Evolutionary conservation across 2,329 filamentous ascomycete species (phyloP), one percentile per base, ranked within the genome.

Genomic region (Penicillium freii): DNA sequence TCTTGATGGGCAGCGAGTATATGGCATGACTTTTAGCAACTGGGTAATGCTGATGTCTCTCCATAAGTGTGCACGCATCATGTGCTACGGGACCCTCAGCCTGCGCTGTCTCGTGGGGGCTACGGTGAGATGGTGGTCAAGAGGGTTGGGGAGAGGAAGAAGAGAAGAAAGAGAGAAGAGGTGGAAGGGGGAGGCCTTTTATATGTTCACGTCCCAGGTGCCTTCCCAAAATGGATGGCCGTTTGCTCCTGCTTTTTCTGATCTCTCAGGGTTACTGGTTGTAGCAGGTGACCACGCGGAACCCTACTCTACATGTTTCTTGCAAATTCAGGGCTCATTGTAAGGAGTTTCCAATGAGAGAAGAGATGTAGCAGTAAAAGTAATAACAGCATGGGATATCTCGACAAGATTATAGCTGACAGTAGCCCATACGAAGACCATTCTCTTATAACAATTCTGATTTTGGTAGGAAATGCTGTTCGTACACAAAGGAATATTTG

Each of bases 361-460:
- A 46, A 11, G 15, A 57, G 21, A 34, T 27, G 23, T 19, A 29
- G 23, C 3, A 21, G 39, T 10, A 46, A 56, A n/a, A 46, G 9
- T 56, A 60, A 56, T 50, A 42, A 60, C 54, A 66, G 44, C 50
- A 66, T 62, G 50, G 58, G 61, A 64, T 64, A 64, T 64, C 61
- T 63, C 27, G 52, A 54, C 2, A 25, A 25, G 7, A 48, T 25
- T 36, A 13, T 34, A 48, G 31, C 43, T 29, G 10, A 13, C 15
- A 34, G 31, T 13, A 48, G 15, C 17, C 39, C 8, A 29, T 29
- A 27, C 13, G 4, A 39, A 31, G 31, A 38, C 33, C 15, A 6
- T 9, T 42, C 46, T 53, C 19, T 25, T 42, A 21, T 11, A 52
- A 53, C 8, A 56, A 42, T 21, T 50, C n/a, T 56, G 15, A 52